Evolutionary conservation across 1,284 basidiomycete genomes (phyloP).

Genomic region (Trametes hirsuta): DNA sequence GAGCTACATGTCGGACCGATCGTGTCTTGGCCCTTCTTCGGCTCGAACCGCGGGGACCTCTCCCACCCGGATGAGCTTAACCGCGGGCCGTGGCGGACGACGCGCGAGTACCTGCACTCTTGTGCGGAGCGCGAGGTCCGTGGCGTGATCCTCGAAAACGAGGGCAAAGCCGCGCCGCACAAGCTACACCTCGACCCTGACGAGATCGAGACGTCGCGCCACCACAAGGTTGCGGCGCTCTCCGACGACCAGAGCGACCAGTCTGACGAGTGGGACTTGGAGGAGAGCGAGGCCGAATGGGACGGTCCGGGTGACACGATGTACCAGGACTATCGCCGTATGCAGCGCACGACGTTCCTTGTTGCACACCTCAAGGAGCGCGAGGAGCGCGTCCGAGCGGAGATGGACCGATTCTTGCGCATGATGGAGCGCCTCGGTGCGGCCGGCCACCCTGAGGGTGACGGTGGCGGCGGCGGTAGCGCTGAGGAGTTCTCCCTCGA

Average conservation of each 20-base stretch:
- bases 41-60: slow-evolving; percentile 74
- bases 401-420: slow-evolving; percentile 69
- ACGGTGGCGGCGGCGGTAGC: slow-evolving; percentile 34
- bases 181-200: slow-evolving; percentile 76
- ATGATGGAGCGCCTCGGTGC: slow-evolving; percentile 63
- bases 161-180: slow-evolving; percentile 74
- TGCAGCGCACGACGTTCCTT: slow-evolving; percentile 76
- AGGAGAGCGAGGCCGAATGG: slow-evolving; percentile 78
- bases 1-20: slow-evolving; percentile 74
- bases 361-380: slow-evolving; percentile 66
- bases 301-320: slow-evolving; percentile 71
- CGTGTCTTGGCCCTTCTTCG: slow-evolving; percentile 87
- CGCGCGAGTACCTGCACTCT: slow-evolving; percentile 59
- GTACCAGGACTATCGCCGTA: slow-evolving; percentile 78
- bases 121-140: slow-evolving; percentile 68
- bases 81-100: slow-evolving; percentile 73
- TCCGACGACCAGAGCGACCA: slow-evolving; percentile 72
- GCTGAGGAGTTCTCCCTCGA: slow-evolving; percentile 71
- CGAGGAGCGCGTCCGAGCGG: slow-evolving; percentile 61
- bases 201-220: slow-evolving; percentile 68
- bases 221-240: slow-evolving; percentile 64
- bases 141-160: slow-evolving; percentile 72
- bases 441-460: slow-evolving; percentile 30
- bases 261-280: slow-evolving; percentile 72
- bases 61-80: slow-evolving; percentile 67